A percentile compares a stretch with the other conserved stretches of the same genome.
These are phyloP conservation scores for Effrenium voratum DNA, from an alignment of 73 alveolate genomes.

Conservation along the genomic window DNA sequence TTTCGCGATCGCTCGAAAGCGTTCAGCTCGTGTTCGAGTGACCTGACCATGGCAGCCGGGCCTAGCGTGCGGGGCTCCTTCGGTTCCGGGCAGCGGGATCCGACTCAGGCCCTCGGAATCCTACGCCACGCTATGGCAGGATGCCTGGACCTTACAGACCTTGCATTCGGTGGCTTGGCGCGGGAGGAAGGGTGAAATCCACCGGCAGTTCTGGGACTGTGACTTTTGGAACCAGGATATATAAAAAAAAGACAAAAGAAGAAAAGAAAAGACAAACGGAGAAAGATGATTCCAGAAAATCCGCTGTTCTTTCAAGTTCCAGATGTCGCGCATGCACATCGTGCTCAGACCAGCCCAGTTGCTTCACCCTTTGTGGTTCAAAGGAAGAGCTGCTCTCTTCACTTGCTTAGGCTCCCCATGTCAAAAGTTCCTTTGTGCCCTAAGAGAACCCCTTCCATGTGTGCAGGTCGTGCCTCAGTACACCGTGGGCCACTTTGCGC, in stretches of 20 bases:
- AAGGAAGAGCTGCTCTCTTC: too few species aligned
- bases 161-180: neutral
- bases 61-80: neutral
- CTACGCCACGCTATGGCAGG: slow-evolving; percentile 35
- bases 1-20: too few species aligned
- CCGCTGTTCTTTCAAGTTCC: neutral
- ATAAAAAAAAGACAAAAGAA: too few species aligned
- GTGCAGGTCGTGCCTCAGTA: slow-evolving; percentile 75
- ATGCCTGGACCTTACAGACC: neutral
- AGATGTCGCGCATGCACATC: neutral
- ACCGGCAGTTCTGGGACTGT: neutral
- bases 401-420: too few species aligned
- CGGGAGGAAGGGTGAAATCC: neutral
- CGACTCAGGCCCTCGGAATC: slow-evolving; percentile 45
- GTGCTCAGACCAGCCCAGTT: neutral
- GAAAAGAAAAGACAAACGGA: neutral
- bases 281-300: neutral
- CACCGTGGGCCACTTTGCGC: slow-evolving; percentile 45
- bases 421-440: too few species aligned
- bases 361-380: neutral
- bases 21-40: neutral
- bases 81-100: neutral
- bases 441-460: too few species aligned
- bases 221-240: too few species aligned
- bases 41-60: neutral